Evolutionary conservation across 2,329 filamentous ascomycete genomes (phyloP).

Genomic region (Kalaharituber pfeilii): DNA sequence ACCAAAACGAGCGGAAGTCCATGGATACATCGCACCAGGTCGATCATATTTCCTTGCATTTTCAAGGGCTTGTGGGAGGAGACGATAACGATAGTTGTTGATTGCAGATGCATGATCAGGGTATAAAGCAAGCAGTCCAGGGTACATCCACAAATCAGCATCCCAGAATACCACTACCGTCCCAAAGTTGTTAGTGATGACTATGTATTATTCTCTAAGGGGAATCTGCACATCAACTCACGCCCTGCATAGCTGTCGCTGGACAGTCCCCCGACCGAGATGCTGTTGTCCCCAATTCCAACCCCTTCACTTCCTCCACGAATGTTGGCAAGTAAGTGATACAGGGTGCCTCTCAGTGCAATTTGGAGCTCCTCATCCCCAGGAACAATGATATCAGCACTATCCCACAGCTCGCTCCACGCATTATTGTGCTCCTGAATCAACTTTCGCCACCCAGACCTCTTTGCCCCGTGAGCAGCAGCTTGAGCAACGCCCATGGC

Average conservation of each 20-base stretch:
- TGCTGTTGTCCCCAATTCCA: slow-evolving; percentile 44
- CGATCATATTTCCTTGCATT: slow-evolving; percentile 44
- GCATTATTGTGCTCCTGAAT: slow-evolving; percentile 41
- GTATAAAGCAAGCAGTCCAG: slow-evolving; percentile 45
- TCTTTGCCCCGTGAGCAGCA: slow-evolving; percentile 36
- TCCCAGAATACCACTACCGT: slow-evolving; percentile 41
- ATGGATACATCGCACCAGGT: slow-evolving; percentile 47
- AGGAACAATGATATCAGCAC: slow-evolving; percentile 43
- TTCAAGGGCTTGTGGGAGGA: slow-evolving; percentile 40
- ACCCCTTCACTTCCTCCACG: slow-evolving; percentile 30
- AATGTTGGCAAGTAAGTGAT: slow-evolving; percentile 40
- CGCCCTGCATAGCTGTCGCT: slow-evolving; percentile 49
- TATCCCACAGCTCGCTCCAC: slow-evolving; percentile 42
- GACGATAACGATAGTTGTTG: slow-evolving; percentile 44
- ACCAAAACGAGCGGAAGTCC: slow-evolving; percentile 49
- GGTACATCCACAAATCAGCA: slow-evolving; percentile 50
- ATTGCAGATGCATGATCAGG: slow-evolving; percentile 46
- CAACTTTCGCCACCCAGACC: slow-evolving; percentile 38
- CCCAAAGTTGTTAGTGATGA: neutral
- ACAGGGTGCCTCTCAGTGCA: slow-evolving; percentile 37
- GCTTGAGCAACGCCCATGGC: slow-evolving; percentile 33
- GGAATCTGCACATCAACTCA: no score
- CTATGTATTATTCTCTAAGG: slow-evolving; percentile 2
- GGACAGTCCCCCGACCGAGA: slow-evolving; percentile 49
- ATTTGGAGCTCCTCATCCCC: slow-evolving; percentile 32